Evolutionary conservation across 352 stramenopile species (phyloP), one percentile per base, ranked within the genome.

Genomic region (Globisporangium rhizosaccharum): DNA sequence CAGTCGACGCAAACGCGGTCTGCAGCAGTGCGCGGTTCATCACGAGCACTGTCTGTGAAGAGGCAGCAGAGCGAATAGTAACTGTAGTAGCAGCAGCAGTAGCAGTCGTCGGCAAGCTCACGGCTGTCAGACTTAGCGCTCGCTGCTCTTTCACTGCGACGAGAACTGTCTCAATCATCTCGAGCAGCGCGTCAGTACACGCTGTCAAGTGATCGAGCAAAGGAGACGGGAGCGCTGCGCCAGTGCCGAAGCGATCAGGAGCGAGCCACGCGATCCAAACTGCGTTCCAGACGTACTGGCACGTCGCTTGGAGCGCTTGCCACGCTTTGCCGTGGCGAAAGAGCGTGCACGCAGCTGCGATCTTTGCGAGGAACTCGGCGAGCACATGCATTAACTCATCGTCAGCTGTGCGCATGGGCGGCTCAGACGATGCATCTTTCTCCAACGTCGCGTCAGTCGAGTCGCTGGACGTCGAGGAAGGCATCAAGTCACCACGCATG

Each of bases 271-370:
- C 62, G 23, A 77, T 20, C 73, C 69, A 88, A 41, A 90, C 61
- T 1, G 65, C 66, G 45, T 87, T 89, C 61, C 71, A 80, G 12
- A 86, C 67, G 42, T 82, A 76, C 50, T 90, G 78, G 20, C 59
- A 58, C 2, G 61, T 72, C 8, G 65, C 78, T 61, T 89, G 77
- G 0, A 92, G 70, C 10, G 64, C 71, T 51, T 84, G 76, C 78
- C 80, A 90, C 17, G 74, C 77, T 11, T 73, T 69, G 0, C 59
- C 66, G 15, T 67, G 62, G 18, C 56, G 53, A 53, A 87, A 89
- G 10, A 90, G 48, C 30, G 67, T 70, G 50, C 75, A 86, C 12
- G 66, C 69, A 3, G 58, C 62, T 14, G 79, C 62, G n/a, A 70
- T 62, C 49, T 77, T 86, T 11, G 67, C 37, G 14, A 87, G 39